phyloP scores from a whole-genome alignment of 106 monocot genomes.

The Alisma plantagoaquatica region DNA sequence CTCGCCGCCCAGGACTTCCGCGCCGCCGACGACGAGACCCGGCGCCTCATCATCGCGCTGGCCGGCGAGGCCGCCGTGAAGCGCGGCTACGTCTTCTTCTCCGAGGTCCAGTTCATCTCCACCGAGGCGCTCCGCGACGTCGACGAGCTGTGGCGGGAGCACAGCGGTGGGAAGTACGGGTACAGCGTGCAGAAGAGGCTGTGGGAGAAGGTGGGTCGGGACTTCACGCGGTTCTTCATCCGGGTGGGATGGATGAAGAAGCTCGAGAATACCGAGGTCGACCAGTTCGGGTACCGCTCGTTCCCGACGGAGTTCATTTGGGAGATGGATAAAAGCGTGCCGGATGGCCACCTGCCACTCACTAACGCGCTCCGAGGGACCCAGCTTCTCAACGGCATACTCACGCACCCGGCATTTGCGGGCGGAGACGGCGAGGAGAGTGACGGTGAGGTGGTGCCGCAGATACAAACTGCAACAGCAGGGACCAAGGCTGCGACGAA shows the following conservation, averaged over 20 bases:
- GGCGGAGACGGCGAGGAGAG: conserved; percentile 5
- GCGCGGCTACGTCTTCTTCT: conserved; percentile 97
- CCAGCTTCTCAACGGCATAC: conserved; percentile 52
- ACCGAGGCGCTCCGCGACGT: conserved; percentile 50
- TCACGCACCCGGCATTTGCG: conserved; percentile 81
- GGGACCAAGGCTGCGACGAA: conserved; percentile 20
- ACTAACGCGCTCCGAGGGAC: conserved; percentile 95
- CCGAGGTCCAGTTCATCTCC: conserved; percentile 83
- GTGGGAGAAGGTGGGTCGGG: conserved; percentile 69
- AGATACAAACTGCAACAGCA: no score
- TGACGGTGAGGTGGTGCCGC: conserved; percentile 8
- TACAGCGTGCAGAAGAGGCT: conserved; percentile 77
- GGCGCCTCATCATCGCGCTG: conserved; percentile 72
- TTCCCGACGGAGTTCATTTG: conserved; percentile 85
- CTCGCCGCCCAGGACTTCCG: conserved; percentile 55
- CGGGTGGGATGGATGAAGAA: conserved; percentile 85
- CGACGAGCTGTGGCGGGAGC: conserved; percentile 64
- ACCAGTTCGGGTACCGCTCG: conserved; percentile 72
- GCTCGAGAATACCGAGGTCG: conserved; percentile 73
- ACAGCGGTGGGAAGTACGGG: conserved; percentile 62
- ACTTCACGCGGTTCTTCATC: conserved; percentile 89
- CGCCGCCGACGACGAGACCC: conserved; percentile 78
- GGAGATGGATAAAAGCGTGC: conserved; percentile 59
- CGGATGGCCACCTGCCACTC: conserved; percentile 86
- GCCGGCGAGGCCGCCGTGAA: conserved; percentile 68